These are phyloP conservation scores for Forsythia suspensa DNA, from an alignment of 257 asterid genomes.

Conservation along the genomic window DNA sequence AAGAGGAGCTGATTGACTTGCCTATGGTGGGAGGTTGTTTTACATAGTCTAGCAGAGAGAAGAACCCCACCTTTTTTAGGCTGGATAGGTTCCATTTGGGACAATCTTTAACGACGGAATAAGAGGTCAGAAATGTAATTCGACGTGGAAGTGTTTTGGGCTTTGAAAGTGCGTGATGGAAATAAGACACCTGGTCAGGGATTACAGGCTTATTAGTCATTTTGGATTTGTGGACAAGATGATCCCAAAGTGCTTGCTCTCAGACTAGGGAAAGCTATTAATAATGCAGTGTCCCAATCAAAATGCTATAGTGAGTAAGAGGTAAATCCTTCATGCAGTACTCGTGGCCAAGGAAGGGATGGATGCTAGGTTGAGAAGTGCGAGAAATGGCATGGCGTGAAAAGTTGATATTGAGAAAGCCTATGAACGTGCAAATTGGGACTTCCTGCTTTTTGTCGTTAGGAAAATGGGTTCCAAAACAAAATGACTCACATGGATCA, in stretches of 20 bases:
- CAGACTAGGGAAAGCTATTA: not conserved
- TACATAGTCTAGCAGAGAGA: not conserved
- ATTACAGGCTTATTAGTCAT: not conserved
- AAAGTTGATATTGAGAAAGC: not conserved
- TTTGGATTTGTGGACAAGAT: not conserved
- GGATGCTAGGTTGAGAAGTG: not conserved
- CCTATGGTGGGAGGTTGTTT: not conserved
- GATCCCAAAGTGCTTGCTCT: not conserved
- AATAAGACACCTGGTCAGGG: not conserved
- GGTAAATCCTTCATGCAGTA: not conserved
- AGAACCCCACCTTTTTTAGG: not conserved
- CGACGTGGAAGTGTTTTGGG: not conserved
- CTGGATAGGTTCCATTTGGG: not conserved
- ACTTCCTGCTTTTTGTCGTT: not conserved
- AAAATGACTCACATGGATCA: not conserved
- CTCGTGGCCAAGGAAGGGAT: not conserved
- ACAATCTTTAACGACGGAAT: not conserved
- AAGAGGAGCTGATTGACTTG: not conserved
- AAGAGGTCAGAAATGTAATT: not conserved
- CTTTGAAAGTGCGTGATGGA: not conserved
- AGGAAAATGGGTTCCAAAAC: not conserved
- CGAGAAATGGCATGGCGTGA: not conserved
- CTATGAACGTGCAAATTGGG: not conserved
- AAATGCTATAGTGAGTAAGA: not conserved
- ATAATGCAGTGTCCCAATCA: not conserved